Evolutionary conservation across 1,284 basidiomycete species (phyloP), one percentile per base, ranked within the genome.

Genomic region (Puccinia horiana): DNA sequence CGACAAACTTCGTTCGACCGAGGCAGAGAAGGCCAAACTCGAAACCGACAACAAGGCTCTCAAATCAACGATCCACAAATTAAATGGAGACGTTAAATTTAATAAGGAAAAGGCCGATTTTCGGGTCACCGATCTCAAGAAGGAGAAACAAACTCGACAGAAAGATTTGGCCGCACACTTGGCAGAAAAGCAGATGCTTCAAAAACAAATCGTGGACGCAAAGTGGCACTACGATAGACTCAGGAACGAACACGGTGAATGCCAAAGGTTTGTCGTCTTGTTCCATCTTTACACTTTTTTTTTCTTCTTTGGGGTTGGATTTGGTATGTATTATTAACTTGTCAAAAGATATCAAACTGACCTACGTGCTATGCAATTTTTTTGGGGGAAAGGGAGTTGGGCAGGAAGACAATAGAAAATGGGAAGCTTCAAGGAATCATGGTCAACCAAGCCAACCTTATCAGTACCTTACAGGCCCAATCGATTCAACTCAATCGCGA

Each of bases 391-490:
- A 70, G 47, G 69, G 42, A 44, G 23, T 42, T 52, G 26, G n/a
- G 20, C n/a, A 47, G n/a, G n/a, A 70, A 29, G 69, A 32, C 26
- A 35, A 18, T 1, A 14, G 69, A 70, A 3, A 70, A 47, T 52
- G n/a, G 1, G 26, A 70, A 70, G 29, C 42, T 70, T 18, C 40
- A 23, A 52, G 69, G 69, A 16, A 44, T 70, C 12, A 47, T 52
- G 42, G 26, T 11, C n/a, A 70, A 35, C n/a, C 69, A 70, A 52
- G 49, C 42, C 42, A 44, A 49, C 26, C 23, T 49, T n/a, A 49
- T 70, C 47, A 70, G 69, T 23, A 44, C 6, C n/a, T 70, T 70
- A 49, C 69, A 70, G 26, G 42, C 47, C 14, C 69, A 70, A 70
- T 8, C 47, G 47, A 35, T 35, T 9, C 42, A 44, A 49, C n/a